Base-by-base conservation (phyloP, 352 stramenopile species). In the Globisporangium yorkense region DNA sequence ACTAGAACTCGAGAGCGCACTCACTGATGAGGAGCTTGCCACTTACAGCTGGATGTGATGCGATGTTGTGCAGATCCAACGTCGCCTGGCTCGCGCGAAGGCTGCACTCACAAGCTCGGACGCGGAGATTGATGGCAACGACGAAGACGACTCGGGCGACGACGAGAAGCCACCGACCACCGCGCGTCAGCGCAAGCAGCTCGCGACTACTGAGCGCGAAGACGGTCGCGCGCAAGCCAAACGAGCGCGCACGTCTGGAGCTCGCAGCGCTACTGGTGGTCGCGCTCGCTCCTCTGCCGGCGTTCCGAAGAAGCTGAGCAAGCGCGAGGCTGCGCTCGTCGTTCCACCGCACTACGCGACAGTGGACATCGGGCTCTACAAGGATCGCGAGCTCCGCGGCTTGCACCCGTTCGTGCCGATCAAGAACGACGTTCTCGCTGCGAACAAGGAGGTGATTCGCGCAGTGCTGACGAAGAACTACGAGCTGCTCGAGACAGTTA, bases 401-500 rank as follows among this genome's bases (percentile, higher is more conserved):
- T 62, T 33, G 16, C 78, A 92, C n/a, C 62, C 60, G 2, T 71
- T 87, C 27, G 24, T 57, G 8, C 47, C 64, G 8, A 67, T 71
- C 46, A 72, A 60, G 55, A 70, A 83, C 2, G 80, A 92, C 51
- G 67, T 75, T 37, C 49, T 76, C 2, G 72, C 76, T 8, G 73
- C 69, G 27, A 75, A 75, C 46, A 77, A 77, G n/a, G 82, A 92
- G 54, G 74, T 92, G 21, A 61, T 90, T 24, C 80, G 82, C 6
- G 80, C 80, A 0, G 82, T 90, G 41, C 59, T 90, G 18, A 89
- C 78, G 40, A 76, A 77, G 52, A 80, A 92, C 62, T 59, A 85
- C 62, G 77, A 84, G 56, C 16, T 90, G 49, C 63, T 92, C 6
- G 80, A 87, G 67, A 75, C 72, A 29, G 62, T 90, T 1, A 86